Conservation (phyloP, 1,139 yeast species). For the Casaregolazyma lundiana region DNA sequence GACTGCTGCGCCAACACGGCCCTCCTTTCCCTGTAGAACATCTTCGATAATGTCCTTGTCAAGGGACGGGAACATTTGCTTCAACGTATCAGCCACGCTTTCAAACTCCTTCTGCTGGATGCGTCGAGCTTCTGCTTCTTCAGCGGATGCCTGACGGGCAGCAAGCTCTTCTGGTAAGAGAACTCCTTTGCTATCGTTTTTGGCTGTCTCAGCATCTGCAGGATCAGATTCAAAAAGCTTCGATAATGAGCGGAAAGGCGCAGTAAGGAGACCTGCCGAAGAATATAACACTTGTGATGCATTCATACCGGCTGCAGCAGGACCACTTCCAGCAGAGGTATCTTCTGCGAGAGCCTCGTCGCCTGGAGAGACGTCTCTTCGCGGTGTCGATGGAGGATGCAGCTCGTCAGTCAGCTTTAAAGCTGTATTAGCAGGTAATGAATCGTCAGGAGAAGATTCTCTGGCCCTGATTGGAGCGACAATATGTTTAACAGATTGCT, state of each 20-base stretch:
- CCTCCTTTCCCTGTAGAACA: slow-evolving; percentile 61
- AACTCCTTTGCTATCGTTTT: slow-evolving; percentile 8
- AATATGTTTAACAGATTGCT: slow-evolving; percentile 29
- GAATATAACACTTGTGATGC: slow-evolving; percentile 34
- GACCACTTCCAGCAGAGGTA: slow-evolving; percentile 8
- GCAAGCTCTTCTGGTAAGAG: slow-evolving; percentile 33
- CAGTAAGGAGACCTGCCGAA: slow-evolving; percentile 36
- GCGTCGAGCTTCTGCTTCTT: slow-evolving; percentile 35
- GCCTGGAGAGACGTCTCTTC: slow-evolving; percentile 18
- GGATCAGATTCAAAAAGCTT: slow-evolving; percentile 32
- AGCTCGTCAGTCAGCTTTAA: slow-evolving; percentile 1
- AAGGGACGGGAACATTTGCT: slow-evolving; percentile 70
- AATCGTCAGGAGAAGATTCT: slow-evolving; percentile 12
- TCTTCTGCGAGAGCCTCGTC: slow-evolving; percentile 7
- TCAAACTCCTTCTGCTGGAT: slow-evolving; percentile 39
- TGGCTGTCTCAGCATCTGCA: slow-evolving; percentile 16
- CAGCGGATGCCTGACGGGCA: slow-evolving; percentile 38
- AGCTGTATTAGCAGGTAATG: neutral
- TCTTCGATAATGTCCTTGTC: slow-evolving; percentile 68
- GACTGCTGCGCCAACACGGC: slow-evolving; percentile 68
- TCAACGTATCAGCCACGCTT: slow-evolving; percentile 45
- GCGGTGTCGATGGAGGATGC: slow-evolving; percentile 30
- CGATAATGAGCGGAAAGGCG: slow-evolving; percentile 32
- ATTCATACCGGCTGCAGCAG: slow-evolving; percentile 17
- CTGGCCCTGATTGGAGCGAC: slow-evolving; percentile 23